A percentile compares a stretch with the other conserved stretches of the same genome.
Evolutionary conservation across 1,284 basidiomycete species (phyloP).

Genomic region (Moesziomyces aphidis): DNA sequence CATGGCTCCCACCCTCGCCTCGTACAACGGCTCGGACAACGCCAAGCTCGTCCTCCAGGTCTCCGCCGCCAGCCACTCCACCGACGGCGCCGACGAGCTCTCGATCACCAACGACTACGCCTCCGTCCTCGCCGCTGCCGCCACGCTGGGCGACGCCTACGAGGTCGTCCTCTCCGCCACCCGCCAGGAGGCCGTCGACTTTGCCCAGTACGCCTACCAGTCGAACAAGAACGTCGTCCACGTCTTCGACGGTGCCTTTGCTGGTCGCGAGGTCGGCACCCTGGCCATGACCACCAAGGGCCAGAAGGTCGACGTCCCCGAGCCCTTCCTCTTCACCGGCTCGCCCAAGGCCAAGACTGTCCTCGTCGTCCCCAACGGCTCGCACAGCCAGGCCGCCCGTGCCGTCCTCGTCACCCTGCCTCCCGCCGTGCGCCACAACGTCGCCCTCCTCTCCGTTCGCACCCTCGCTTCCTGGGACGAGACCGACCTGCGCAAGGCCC

Average conservation of each 20-base stretch:
- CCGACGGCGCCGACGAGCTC: constrained; percentile 48
- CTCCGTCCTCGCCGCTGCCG: constrained; percentile 60
- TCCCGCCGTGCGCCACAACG: constrained; percentile 45
- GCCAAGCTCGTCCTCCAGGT: constrained; percentile 65
- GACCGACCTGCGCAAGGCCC: constrained; percentile 49
- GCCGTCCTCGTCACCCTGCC: constrained; percentile 57
- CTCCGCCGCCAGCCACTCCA: constrained; percentile 59
- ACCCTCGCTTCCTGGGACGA: constrained; percentile 60
- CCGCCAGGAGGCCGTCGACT: constrained; percentile 62
- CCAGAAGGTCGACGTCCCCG: constrained; percentile 74
- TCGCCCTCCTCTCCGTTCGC: constrained; percentile 61
- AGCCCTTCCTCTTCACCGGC: constrained; percentile 63
- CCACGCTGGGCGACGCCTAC: constrained; percentile 56
- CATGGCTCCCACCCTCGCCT: constrained; percentile 64
- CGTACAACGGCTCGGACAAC: constrained; percentile 42
- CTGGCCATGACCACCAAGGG: constrained; percentile 51
- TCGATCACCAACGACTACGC: constrained; percentile 65
- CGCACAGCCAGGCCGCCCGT: constrained; percentile 57
- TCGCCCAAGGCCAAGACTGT: constrained; percentile 57
- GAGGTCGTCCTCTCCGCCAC: constrained; percentile 61
- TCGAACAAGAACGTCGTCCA: constrained; percentile 57
- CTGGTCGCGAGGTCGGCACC: constrained; percentile 58
- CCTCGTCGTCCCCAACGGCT: constrained; percentile 64
- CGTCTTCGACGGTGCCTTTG: constrained; percentile 66
- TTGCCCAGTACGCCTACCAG: constrained; percentile 63